phyloP scores from a whole-genome alignment of 192 early-diverging fungal genomes.

The Coemansia reversa region DNA sequence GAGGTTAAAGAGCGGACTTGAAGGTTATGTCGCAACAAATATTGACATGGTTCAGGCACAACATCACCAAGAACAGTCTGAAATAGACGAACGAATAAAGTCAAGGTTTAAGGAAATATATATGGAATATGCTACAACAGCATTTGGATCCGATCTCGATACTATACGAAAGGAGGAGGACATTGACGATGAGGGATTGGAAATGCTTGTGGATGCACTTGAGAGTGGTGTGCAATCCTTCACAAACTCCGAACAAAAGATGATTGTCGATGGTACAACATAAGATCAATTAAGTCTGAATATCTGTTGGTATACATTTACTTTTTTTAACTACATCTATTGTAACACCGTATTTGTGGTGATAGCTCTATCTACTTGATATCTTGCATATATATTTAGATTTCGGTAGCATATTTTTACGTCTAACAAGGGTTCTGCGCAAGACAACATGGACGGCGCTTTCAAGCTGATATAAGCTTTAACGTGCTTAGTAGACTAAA shows the following conservation, averaged over 20 bases:
- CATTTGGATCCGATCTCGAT: conserved; percentile 48
- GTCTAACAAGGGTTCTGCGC: no score
- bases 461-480: background rate
- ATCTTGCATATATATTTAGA: background rate
- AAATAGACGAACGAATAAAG: conserved; percentile 13
- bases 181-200: conserved; percentile 38
- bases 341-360: background rate
- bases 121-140: conserved; percentile 46
- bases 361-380: background rate
- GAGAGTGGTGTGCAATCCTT: conserved; percentile 39
- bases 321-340: background rate
- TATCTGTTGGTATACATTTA: background rate
- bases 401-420: no score
- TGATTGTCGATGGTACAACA: conserved; percentile 24
- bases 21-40: conserved; percentile 36
- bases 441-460: no score
- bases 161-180: conserved; percentile 35
- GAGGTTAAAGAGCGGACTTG: conserved; percentile 11
- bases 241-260: conserved; percentile 26
- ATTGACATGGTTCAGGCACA: conserved; percentile 30
- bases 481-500: background rate
- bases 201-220: conserved; percentile 42
- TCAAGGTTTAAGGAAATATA: conserved; percentile 44
- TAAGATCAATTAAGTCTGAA: background rate
- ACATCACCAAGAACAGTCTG: conserved; percentile 3